These are phyloP conservation scores for Arctium minus DNA, from an alignment of 129 eudicot species.

Conservation along the genomic window DNA sequence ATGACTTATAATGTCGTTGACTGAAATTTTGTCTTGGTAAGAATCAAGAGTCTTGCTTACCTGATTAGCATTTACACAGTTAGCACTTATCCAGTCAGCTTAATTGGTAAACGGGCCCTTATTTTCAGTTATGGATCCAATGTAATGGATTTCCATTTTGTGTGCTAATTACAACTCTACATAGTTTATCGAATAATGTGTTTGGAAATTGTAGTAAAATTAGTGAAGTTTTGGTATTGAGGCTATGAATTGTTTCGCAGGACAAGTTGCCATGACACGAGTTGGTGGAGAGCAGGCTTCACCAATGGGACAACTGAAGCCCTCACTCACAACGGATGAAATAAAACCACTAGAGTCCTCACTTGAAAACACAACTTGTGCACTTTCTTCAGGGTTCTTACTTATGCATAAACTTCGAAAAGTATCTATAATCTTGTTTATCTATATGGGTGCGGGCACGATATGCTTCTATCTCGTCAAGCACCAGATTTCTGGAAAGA, in stretches of 20 bases:
- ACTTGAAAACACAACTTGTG: neutral
- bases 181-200: neutral
- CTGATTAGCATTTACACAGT: neutral
- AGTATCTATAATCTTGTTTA: neutral
- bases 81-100: neutral
- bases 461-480: constrained; percentile 64
- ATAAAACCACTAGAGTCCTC: neutral
- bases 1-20: neutral
- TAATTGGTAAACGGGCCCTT: neutral
- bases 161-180: neutral
- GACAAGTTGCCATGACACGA: neutral
- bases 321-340: neutral
- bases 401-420: neutral
- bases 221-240: neutral
- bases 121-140: neutral
- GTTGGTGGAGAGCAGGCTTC: neutral
- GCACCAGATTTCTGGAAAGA: constrained; percentile 61
- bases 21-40: neutral
- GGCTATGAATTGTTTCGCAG: neutral
- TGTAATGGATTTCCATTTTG: neutral
- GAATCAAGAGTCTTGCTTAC: neutral
- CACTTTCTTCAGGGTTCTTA: neutral
- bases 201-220: neutral
- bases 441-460: constrained; percentile 61
- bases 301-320: neutral